These are phyloP conservation scores for Xanthoceras sorbifolium DNA, from an alignment of 345 rosid species.

Conservation along the genomic window DNA sequence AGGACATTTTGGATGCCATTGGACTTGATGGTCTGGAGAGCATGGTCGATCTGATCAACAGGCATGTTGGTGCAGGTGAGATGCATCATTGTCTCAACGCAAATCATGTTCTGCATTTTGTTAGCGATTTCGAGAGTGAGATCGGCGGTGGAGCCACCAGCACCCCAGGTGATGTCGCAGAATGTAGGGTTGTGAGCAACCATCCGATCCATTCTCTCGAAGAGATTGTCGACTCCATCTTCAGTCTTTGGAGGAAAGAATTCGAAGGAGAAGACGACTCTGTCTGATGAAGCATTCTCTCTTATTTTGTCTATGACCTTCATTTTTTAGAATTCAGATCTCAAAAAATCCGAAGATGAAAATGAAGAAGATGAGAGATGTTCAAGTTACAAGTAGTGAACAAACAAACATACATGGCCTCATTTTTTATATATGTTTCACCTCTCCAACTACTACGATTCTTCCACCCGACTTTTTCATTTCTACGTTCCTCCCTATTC, in stretches of 20 bases:
- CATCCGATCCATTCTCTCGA: slow-evolving; percentile 96
- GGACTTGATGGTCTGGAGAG: slow-evolving; percentile 75
- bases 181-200: slow-evolving; percentile 83
- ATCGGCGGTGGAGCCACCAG: slow-evolving; percentile 98
- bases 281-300: slow-evolving; percentile 33
- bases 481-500: too few relatives aligned
- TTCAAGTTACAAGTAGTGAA: too few relatives aligned
- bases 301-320: slow-evolving; percentile 87
- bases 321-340: slow-evolving; percentile 36
- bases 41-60: slow-evolving; percentile 87
- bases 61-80: slow-evolving; percentile 99
- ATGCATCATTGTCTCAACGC: slow-evolving; percentile 99
- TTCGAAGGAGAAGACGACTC: slow-evolving; percentile 91
- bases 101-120: slow-evolving; percentile 93
- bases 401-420: too few relatives aligned
- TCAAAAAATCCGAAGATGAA: too few relatives aligned
- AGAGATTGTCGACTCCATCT: slow-evolving; percentile 96
- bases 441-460: too few relatives aligned
- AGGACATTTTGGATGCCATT: slow-evolving; percentile 97
- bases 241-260: slow-evolving; percentile 99
- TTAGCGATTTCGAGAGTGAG: slow-evolving; percentile 92
- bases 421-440: too few relatives aligned
- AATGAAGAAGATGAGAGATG: too few relatives aligned
- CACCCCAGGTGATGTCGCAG: slow-evolving; percentile 99
- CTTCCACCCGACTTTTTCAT: too few relatives aligned